Conservation (phyloP, 805 yeast species). For the Candida loeiensis region DNA sequence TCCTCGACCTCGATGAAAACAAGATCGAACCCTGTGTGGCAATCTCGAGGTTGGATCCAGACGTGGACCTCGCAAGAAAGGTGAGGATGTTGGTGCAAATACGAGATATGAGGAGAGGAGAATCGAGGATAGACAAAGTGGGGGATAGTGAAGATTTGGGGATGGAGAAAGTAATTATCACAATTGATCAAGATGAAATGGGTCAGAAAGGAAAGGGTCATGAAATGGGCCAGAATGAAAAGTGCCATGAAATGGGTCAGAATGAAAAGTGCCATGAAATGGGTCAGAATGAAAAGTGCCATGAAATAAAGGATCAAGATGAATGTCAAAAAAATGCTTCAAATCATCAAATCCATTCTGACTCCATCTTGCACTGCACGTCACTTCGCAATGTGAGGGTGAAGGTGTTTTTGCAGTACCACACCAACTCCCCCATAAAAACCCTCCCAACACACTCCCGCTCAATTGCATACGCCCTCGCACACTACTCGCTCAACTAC, state of each 20-base stretch:
- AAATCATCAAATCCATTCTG: no score
- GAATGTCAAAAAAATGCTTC: no score
- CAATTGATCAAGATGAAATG: not conserved
- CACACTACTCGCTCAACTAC: slow-evolving; percentile 29
- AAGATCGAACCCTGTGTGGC: not conserved
- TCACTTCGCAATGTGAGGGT: no score
- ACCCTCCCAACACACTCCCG: slow-evolving; percentile 2
- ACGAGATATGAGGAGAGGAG: not conserved
- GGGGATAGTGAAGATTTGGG: no score
- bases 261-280: not conserved
- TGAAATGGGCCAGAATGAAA: not conserved
- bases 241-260: not conserved
- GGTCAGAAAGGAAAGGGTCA: not conserved
- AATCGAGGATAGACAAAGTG: not conserved
- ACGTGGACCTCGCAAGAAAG: not conserved
- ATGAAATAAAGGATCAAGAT: no score
- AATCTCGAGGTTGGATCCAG: not conserved
- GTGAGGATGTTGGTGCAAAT: not conserved
- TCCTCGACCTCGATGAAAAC: no score
- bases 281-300: not conserved
- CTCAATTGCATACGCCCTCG: slow-evolving; percentile 27
- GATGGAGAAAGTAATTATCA: no score
- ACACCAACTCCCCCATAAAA: not conserved
- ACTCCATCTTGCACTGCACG: no score
- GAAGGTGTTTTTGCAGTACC: no score